Conservation (phyloP, 345 rosid species). For the Populus nigra region DNA sequence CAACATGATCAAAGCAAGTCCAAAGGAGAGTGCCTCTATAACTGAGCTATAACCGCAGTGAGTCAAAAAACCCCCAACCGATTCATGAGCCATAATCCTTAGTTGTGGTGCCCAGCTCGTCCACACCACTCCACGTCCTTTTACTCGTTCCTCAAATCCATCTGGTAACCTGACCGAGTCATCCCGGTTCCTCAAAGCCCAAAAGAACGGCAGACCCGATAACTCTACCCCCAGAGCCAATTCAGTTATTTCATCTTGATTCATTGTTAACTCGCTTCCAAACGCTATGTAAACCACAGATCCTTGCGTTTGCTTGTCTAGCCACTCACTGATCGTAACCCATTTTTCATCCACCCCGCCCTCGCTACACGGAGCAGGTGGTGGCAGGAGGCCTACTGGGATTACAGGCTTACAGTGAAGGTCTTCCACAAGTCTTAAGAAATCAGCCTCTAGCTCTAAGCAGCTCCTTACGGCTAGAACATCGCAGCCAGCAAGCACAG, state of each 20-base stretch:
- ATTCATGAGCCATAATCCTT: constrained; percentile 34
- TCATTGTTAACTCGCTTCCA: constrained; percentile 13
- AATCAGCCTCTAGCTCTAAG: constrained; percentile 25
- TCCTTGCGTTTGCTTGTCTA: constrained; percentile 5
- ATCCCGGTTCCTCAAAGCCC: neutral
- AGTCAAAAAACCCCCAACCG: constrained; percentile 45
- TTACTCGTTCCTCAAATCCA: constrained; percentile 30
- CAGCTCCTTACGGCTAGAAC: constrained; percentile 16
- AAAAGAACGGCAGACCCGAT: constrained; percentile 18
- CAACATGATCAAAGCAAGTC: constrained; percentile 32
- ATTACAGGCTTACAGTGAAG: constrained; percentile 25
- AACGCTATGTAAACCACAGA: constrained; percentile 13
- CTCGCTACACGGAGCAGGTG: neutral
- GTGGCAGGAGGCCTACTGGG: constrained; percentile 18
- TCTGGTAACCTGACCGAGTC: constrained; percentile 16
- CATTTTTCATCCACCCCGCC: neutral
- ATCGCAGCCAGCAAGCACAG: constrained; percentile 14
- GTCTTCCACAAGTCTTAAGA: constrained; percentile 16
- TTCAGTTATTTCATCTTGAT: neutral
- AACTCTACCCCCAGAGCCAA: constrained; percentile 14
- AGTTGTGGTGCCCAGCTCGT: constrained; percentile 41
- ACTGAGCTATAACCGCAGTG: constrained; percentile 49
- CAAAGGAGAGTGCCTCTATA: constrained; percentile 40
- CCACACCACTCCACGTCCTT: constrained; percentile 29
- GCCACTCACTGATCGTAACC: constrained; percentile 5